A percentile compares a stretch with the other conserved stretches of the same genome.
These are phyloP conservation scores for Talaromyces atroroseus DNA, from an alignment of 2,329 filamentous ascomycete species.

Conservation along the genomic window DNA sequence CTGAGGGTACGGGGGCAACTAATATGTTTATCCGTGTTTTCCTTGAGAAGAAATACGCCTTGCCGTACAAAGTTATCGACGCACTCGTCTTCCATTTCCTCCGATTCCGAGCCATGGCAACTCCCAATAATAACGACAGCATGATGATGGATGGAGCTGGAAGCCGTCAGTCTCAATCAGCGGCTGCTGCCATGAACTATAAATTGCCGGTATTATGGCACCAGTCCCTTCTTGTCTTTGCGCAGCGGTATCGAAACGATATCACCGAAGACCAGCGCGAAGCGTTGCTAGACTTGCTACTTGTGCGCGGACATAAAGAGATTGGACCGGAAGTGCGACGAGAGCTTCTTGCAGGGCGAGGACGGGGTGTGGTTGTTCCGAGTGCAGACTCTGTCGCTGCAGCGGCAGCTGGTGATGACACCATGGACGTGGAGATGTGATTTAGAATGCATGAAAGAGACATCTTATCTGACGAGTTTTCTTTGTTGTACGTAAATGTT, in stretches of 20 bases:
- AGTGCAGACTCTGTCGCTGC: conserved; percentile 50
- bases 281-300: conserved; percentile 77
- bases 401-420: conserved; percentile 73
- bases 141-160: conserved; percentile 36
- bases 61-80: conserved; percentile 92
- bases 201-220: conserved; percentile 94
- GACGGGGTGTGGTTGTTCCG: conserved; percentile 62
- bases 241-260: conserved; percentile 90
- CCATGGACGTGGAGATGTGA: conserved; percentile 66
- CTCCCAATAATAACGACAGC: conserved; percentile 38
- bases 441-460: conserved; percentile 7
- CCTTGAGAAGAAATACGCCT: conserved; percentile 92
- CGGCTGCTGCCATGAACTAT: conserved; percentile 47
- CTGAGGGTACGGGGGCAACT: conserved; percentile 82
- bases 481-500: conserved; percentile 12
- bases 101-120: conserved; percentile 68
- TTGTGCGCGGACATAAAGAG: conserved; percentile 75
- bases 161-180: conserved; percentile 18
- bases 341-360: conserved; percentile 81
- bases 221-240: conserved; percentile 85
- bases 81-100: conserved; percentile 95
- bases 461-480: conserved; percentile 18
- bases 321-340: conserved; percentile 89
- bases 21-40: conserved; percentile 93
- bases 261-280: conserved; percentile 94